Evolutionary conservation across 345 rosid species (phyloP).

Genomic region (Fremontodendron californicum): DNA sequence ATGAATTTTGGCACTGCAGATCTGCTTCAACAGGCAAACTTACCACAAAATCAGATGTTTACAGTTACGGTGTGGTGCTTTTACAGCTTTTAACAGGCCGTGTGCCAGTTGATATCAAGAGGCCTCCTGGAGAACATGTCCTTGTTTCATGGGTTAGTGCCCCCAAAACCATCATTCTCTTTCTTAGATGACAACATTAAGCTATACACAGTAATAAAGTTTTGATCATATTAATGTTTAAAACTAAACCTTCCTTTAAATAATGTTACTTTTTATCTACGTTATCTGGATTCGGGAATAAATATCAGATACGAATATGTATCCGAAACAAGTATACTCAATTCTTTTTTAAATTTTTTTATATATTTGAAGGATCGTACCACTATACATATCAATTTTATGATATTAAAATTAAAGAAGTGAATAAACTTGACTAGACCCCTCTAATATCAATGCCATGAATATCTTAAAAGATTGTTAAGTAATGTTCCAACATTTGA

Average conservation of each 20-base stretch:
- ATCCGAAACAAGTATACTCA: no score
- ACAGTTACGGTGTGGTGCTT: constrained; percentile 81
- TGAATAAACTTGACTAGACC: background rate
- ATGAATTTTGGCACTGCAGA: constrained; percentile 33
- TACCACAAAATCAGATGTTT: constrained; percentile 89
- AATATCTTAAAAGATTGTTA: background rate
- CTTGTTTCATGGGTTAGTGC: constrained; percentile 83
- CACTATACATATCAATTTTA: background rate
- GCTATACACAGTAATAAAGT: background rate
- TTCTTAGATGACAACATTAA: background rate
- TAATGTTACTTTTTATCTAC: no score
- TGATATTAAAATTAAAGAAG: background rate
- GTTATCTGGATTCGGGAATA: no score
- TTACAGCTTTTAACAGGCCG: constrained; percentile 86
- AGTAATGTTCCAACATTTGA: background rate
- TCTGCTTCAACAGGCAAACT: constrained; percentile 88
- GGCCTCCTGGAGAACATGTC: constrained; percentile 76
- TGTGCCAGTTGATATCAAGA: constrained; percentile 55
- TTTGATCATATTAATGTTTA: background rate
- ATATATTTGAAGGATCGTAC: background rate
- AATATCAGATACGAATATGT: no score
- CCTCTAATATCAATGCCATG: background rate
- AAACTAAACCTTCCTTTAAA: background rate
- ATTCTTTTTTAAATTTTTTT: background rate
- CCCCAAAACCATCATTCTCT: background rate